A percentile compares a stretch with the other conserved stretches of the same genome.
Conservation (phyloP, 306 rosid species). For the Sphenostylis stenocarpa region DNA sequence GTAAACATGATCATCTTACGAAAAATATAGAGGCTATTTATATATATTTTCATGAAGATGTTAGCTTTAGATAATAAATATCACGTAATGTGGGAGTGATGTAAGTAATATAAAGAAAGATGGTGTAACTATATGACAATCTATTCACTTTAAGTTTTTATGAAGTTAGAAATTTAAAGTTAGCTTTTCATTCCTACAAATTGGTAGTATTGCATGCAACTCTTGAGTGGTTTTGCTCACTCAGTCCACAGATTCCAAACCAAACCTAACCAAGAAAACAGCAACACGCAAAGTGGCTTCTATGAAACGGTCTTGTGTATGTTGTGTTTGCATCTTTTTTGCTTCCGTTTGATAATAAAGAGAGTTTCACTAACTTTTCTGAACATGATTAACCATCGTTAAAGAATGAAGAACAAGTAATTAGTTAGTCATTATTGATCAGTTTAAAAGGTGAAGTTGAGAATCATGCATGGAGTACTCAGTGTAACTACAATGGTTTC, state of each 20-base stretch:
- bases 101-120: no score
- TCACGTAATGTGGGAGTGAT: no score
- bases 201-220: neutral
- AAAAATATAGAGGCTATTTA: no score
- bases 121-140: no score
- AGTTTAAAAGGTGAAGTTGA: neutral
- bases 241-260: neutral
- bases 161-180: no score
- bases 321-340: neutral
- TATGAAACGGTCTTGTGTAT: neutral
- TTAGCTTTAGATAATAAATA: no score
- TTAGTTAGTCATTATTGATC: neutral
- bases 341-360: neutral
- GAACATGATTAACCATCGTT: neutral
- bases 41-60: no score
- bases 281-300: constrained; percentile 3
- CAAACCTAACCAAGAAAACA: neutral
- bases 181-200: no score
- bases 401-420: neutral
- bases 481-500: neutral
- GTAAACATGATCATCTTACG: no score
- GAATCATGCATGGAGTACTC: neutral
- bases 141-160: no score
- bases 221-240: neutral
- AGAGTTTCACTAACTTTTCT: neutral